A percentile compares a stretch with the other conserved stretches of the same genome.
phyloP scores from a whole-genome alignment of 2,329 filamentous ascomycete species.

The Penicillium sp. region DNA sequence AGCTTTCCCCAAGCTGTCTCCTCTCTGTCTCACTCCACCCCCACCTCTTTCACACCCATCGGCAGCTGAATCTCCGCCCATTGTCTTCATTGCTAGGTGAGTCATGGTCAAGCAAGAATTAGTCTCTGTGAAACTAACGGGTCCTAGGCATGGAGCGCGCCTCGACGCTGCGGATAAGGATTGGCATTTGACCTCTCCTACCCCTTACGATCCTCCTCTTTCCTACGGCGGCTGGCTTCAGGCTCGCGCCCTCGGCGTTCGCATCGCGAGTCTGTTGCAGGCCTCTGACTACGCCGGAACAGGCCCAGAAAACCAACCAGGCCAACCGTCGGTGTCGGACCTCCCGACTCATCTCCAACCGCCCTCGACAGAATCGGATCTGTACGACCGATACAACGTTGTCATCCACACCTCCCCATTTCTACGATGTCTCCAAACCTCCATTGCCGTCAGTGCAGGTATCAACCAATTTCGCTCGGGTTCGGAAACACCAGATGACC shows the following conservation, averaged over 20 bases:
- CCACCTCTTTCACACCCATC: conserved; percentile 7
- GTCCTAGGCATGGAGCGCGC: conserved; percentile 79
- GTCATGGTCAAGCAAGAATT: neutral
- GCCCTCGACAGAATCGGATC: conserved; percentile 15
- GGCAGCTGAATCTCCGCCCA: conserved; percentile 46
- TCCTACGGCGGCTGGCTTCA: conserved; percentile 95
- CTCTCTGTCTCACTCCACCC: conserved; percentile 4
- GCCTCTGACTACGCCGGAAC: conserved; percentile 44
- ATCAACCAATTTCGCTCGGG: conserved; percentile 58
- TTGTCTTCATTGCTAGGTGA: conserved; percentile 50
- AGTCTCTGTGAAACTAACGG: conserved; percentile 44
- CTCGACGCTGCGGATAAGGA: conserved; percentile 93
- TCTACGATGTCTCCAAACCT: conserved; percentile 88
- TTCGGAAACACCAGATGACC: conserved; percentile 18
- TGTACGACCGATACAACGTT: conserved; percentile 57
- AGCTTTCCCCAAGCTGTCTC: neutral
- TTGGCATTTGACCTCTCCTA: conserved; percentile 91
- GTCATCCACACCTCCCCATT: conserved; percentile 94
- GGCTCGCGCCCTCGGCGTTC: conserved; percentile 76
- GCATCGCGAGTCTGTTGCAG: conserved; percentile 75
- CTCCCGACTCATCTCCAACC: conserved; percentile 11
- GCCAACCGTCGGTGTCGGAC: conserved; percentile 13
- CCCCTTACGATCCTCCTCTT: conserved; percentile 92
- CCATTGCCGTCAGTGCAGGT: conserved; percentile 83
- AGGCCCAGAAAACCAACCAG: conserved; percentile 8